These are phyloP conservation scores for Conticribra guillardii DNA, from an alignment of 108 stramenopile genomes.

Conservation along the genomic window DNA sequence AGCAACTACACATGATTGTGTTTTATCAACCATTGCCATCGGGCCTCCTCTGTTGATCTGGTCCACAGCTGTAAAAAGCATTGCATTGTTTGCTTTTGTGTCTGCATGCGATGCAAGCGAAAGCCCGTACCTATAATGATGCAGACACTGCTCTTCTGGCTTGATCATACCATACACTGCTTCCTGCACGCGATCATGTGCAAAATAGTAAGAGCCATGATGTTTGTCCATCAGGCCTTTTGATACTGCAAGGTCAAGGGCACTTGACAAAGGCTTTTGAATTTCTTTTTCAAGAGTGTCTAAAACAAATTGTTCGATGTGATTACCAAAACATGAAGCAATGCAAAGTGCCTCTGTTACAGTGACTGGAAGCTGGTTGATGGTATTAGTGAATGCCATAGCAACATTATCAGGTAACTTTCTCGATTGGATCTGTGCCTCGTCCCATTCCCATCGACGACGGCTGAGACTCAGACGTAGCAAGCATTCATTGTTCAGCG, in stretches of 20 bases:
- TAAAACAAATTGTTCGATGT: neutral
- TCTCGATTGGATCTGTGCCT: slow-evolving; percentile 14
- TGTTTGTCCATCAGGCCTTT: slow-evolving; percentile 16
- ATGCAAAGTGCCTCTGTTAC: neutral
- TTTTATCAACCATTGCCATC: neutral
- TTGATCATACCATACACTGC: slow-evolving; percentile 19
- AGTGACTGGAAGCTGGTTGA: neutral
- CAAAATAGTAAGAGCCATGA: slow-evolving; percentile 11
- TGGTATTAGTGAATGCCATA: neutral
- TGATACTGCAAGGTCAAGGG: slow-evolving; percentile 4
- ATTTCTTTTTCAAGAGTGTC: slow-evolving; percentile 1
- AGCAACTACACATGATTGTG: slow-evolving; percentile 4
- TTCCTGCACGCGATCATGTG: slow-evolving; percentile 22
- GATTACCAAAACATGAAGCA: slow-evolving; percentile 8
- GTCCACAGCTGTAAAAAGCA: slow-evolving; percentile 10
- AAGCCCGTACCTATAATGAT: slow-evolving; percentile 6
- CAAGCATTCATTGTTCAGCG: slow-evolving; percentile 18
- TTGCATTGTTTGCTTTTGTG: neutral
- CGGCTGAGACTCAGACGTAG: slow-evolving; percentile 1
- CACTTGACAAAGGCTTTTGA: neutral
- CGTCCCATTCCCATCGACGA: slow-evolving; percentile 28
- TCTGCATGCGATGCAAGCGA: neutral
- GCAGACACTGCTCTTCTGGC: neutral
- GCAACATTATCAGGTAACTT: slow-evolving; percentile 20
- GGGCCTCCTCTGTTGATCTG: slow-evolving; percentile 15